Conservation (phyloP, 192 early-diverging fungal genomes). For the Podila epicladia region DNA sequence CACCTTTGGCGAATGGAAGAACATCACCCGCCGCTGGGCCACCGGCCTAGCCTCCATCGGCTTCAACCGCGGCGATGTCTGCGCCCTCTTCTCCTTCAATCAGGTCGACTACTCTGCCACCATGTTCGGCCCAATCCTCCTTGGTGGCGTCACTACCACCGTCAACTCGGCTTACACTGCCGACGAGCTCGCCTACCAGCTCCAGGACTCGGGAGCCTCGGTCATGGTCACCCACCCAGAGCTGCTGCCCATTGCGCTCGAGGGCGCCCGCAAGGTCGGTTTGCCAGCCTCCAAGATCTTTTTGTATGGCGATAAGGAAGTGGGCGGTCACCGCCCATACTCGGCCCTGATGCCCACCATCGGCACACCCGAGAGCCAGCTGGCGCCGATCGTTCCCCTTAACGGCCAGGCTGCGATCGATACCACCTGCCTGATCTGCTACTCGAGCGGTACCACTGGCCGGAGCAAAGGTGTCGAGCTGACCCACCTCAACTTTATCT, state of each 20-base stretch:
- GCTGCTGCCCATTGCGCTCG: constrained; percentile 40
- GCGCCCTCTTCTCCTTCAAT: constrained; percentile 80
- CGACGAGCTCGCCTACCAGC: constrained; percentile 79
- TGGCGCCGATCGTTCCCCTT: constrained; percentile 19
- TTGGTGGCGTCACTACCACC: constrained; percentile 75
- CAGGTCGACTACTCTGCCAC: constrained; percentile 58
- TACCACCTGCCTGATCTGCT: constrained; percentile 70
- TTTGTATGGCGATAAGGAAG: constrained; percentile 55
- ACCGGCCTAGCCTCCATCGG: constrained; percentile 53
- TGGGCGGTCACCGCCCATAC: constrained; percentile 44
- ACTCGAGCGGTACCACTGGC: constrained; percentile 72
- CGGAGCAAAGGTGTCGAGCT: constrained; percentile 86
- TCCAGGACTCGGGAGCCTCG: constrained; percentile 74
- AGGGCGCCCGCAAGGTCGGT: constrained; percentile 38
- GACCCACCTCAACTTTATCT: constrained; percentile 83
- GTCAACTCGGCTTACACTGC: constrained; percentile 85
- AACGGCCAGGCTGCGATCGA: constrained; percentile 31
- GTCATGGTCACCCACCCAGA: constrained; percentile 65
- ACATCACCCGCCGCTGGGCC: constrained; percentile 54
- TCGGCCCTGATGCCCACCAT: constrained; percentile 23
- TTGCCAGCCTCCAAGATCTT: constrained; percentile 53
- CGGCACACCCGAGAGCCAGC: constrained; percentile 19
- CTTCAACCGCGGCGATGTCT: constrained; percentile 73
- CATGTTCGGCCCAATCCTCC: constrained; percentile 22
- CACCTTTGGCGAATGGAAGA: constrained; percentile 55